Percentiles rank a stretch among this genome's conserved stretches.
phyloP scores from a whole-genome alignment of 2,329 filamentous ascomycete species.

The Trichophyton simii region DNA sequence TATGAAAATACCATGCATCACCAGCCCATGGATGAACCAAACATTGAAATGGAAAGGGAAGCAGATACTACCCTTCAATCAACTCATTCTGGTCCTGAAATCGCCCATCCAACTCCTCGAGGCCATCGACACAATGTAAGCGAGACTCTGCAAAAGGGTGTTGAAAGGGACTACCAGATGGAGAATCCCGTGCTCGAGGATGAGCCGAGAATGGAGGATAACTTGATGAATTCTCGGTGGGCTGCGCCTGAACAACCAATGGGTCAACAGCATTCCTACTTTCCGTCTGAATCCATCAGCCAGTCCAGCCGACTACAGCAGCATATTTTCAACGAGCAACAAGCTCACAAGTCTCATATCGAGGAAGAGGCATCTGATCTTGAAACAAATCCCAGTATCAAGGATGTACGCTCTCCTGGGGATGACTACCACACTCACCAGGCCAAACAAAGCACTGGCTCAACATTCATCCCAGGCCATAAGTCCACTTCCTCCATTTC shows the following conservation, averaged over 20 bases:
- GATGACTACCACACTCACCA: conserved; percentile 3
- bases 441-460: conserved; percentile 14
- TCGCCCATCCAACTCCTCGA: conserved; percentile 49
- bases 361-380: conserved; percentile 52
- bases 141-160: conserved; percentile 66
- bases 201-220: conserved; percentile 40
- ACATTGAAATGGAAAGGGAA: conserved; percentile 7
- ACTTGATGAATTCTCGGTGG: conserved; percentile 27
- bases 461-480: conserved; percentile 40
- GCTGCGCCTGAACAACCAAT: conserved; percentile 21
- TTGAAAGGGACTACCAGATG: conserved; percentile 76
- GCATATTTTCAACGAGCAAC: conserved; percentile 25
- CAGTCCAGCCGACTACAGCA: conserved; percentile 22
- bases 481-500: conserved; percentile 52
- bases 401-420: conserved; percentile 36
- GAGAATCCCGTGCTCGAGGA: conserved; percentile 71
- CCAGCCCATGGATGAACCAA: conserved; percentile 9
- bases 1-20: conserved; percentile 12
- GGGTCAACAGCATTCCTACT: conserved; percentile 13
- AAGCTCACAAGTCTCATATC: conserved; percentile 16
- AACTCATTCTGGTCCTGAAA: conserved; percentile 26
- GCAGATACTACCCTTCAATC: conserved; percentile 13
- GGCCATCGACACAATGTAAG: conserved; percentile 60
- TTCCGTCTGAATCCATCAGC: conserved; percentile 8
- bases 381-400: conserved; percentile 60